phyloP scores from a whole-genome alignment of 495 filamentous ascomycete genomes.

The Aspergillus bertholletiae region DNA sequence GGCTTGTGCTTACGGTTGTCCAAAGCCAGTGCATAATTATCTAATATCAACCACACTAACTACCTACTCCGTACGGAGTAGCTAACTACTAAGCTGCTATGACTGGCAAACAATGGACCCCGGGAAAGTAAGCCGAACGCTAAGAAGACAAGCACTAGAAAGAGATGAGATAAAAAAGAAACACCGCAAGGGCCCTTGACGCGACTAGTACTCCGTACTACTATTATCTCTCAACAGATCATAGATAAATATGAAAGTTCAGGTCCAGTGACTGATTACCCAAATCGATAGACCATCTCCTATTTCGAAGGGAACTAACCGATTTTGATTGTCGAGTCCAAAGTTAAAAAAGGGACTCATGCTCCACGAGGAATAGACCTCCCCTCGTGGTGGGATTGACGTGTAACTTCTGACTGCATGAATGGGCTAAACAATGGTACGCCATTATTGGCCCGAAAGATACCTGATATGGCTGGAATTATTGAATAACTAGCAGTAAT shows the following conservation, averaged over 20 bases:
- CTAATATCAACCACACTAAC: too few relatives aligned
- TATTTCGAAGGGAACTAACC: neutral
- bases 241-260: neutral
- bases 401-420: neutral
- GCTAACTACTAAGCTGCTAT: too few relatives aligned
- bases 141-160: too few relatives aligned
- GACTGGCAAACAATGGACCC: too few relatives aligned
- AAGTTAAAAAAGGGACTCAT: neutral
- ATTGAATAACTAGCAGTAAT: constrained; percentile 15
- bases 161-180: too few relatives aligned
- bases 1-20: too few relatives aligned
- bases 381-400: neutral
- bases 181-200: too few relatives aligned
- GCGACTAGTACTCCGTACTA: too few relatives aligned
- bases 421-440: neutral
- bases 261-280: neutral
- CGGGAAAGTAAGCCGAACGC: too few relatives aligned
- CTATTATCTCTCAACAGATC: too few relatives aligned
- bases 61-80: too few relatives aligned
- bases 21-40: too few relatives aligned
- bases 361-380: neutral
- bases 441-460: constrained; percentile 9
- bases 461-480: constrained; percentile 15
- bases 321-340: neutral
- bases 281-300: neutral